Percentiles rank a stretch among this genome's conserved stretches.
These are phyloP conservation scores for Mikania micrantha DNA, from an alignment of 129 eudicot species.

Conservation along the genomic window DNA sequence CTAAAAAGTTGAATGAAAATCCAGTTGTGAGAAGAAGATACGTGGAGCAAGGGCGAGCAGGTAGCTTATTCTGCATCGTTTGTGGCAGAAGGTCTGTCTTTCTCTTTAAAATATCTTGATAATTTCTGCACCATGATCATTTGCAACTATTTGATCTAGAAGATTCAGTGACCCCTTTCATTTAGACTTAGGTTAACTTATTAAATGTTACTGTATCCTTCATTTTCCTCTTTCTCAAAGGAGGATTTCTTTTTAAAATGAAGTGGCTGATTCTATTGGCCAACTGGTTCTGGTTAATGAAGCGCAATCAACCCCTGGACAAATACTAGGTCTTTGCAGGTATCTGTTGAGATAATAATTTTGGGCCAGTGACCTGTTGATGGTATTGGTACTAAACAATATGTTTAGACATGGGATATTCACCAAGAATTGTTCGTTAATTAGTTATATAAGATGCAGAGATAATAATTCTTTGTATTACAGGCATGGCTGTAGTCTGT, in stretches of 20 bases:
- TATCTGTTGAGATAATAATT: neutral
- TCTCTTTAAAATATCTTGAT: constrained; percentile 21
- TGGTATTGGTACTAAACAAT: constrained; percentile 3
- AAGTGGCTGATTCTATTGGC: neutral
- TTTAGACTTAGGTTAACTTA: constrained; percentile 4
- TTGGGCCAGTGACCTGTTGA: constrained; percentile 8
- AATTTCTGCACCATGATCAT: constrained; percentile 14
- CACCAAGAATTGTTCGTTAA: neutral
- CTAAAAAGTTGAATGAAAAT: constrained; percentile 51
- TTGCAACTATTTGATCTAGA: constrained; percentile 6
- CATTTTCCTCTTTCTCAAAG: neutral
- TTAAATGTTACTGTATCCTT: neutral
- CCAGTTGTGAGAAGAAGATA: constrained; percentile 40
- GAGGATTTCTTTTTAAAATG: neutral
- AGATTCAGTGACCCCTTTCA: constrained; percentile 12
- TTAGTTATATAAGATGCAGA: neutral
- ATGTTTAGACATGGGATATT: neutral
- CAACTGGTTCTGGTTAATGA: neutral
- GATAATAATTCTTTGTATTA: neutral
- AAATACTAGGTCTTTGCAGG: neutral
- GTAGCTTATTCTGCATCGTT: constrained; percentile 69
- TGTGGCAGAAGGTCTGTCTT: constrained; percentile 66
- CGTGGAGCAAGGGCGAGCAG: constrained; percentile 60
- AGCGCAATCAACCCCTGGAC: constrained; percentile 5
- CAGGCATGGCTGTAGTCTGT: constrained; percentile 3